A percentile compares a stretch with the other conserved stretches of the same genome.
These are phyloP conservation scores for Ambrosia hybrid DNA, from an alignment of 140 eudicot genomes.

Conservation along the genomic window DNA sequence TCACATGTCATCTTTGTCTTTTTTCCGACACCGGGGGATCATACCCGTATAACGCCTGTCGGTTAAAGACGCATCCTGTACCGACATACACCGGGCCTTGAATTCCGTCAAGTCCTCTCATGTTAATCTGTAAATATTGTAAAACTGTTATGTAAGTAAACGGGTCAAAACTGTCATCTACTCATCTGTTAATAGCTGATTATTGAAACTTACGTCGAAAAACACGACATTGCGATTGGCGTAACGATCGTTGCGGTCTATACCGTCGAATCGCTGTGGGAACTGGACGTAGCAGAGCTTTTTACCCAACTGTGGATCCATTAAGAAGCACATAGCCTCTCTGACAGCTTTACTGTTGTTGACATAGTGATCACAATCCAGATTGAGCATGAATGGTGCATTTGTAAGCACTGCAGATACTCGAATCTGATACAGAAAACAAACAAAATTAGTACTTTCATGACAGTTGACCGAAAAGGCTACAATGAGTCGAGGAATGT, in stretches of 20 bases:
- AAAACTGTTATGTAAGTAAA: slow-evolving; percentile 1
- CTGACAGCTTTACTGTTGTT: slow-evolving; percentile 93
- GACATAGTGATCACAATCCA: slow-evolving; percentile 96
- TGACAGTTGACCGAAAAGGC: not conserved
- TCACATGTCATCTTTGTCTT: slow-evolving; percentile 88
- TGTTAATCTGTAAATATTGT: slow-evolving; percentile 53
- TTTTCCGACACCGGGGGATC: slow-evolving; percentile 88
- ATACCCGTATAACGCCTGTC: slow-evolving; percentile 84
- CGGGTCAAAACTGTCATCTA: not conserved
- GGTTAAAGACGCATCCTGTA: slow-evolving; percentile 87
- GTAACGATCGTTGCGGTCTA: slow-evolving; percentile 86
- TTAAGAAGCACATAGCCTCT: slow-evolving; percentile 96
- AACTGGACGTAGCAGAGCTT: slow-evolving; percentile 97
- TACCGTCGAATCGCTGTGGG: slow-evolving; percentile 97
- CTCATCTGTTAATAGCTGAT: not conserved
- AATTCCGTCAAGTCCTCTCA: slow-evolving; percentile 94
- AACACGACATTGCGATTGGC: slow-evolving; percentile 95
- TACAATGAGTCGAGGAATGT: not conserved
- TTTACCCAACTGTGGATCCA: slow-evolving; percentile 97
- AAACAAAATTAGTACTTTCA: not conserved
- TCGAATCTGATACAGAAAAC: slow-evolving; percentile 55
- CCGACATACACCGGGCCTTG: slow-evolving; percentile 99
- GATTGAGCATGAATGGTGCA: slow-evolving; percentile 88
- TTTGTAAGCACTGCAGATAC: slow-evolving; percentile 98
- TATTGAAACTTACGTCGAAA: slow-evolving; percentile 79